Conservation (phyloP, 805 yeast species). For the Limtongia smithiae region DNA sequence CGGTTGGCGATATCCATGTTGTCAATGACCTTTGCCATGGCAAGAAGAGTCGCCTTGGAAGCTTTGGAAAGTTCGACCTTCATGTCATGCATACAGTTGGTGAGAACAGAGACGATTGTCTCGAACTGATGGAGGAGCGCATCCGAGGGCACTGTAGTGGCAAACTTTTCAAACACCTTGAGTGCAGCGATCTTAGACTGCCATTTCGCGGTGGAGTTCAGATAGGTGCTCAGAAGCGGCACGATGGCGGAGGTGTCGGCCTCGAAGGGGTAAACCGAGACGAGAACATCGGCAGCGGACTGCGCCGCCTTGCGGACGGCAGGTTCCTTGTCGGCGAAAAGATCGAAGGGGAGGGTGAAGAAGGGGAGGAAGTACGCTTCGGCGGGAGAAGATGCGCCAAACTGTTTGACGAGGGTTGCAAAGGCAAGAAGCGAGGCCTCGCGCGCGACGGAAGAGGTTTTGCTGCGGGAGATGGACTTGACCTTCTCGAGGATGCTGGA, state of each 20-base stretch:
- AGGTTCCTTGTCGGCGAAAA: constrained; percentile 81
- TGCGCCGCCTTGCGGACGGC: constrained; percentile 84
- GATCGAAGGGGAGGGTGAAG: constrained; percentile 62
- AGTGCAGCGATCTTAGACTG: constrained; percentile 64
- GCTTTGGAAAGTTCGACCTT: constrained; percentile 91
- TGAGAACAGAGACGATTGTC: constrained; percentile 74
- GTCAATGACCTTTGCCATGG: constrained; percentile 78
- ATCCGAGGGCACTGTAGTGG: constrained; percentile 80
- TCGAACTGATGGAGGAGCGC: constrained; percentile 77
- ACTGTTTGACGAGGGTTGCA: constrained; percentile 55
- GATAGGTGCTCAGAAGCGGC: constrained; percentile 56
- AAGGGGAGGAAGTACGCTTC: constrained; percentile 49
- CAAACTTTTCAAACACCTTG: constrained; percentile 64
- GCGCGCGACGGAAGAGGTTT: constrained; percentile 67
- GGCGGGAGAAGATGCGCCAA: constrained; percentile 58
- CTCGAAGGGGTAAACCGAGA: constrained; percentile 69
- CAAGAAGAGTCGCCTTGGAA: constrained; percentile 67
- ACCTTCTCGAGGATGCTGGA: constrained; percentile 53
- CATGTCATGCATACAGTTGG: constrained; percentile 90
- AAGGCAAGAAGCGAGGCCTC: constrained; percentile 70
- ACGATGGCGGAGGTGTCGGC: constrained; percentile 71
- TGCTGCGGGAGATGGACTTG: constrained; percentile 65
- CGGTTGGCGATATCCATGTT: constrained; percentile 89
- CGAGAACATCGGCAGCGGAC: constrained; percentile 65
- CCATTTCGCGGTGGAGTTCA: constrained; percentile 87